Evolutionary conservation across 441 rosid species (phyloP).

Genomic region (Erodium trifolium): DNA sequence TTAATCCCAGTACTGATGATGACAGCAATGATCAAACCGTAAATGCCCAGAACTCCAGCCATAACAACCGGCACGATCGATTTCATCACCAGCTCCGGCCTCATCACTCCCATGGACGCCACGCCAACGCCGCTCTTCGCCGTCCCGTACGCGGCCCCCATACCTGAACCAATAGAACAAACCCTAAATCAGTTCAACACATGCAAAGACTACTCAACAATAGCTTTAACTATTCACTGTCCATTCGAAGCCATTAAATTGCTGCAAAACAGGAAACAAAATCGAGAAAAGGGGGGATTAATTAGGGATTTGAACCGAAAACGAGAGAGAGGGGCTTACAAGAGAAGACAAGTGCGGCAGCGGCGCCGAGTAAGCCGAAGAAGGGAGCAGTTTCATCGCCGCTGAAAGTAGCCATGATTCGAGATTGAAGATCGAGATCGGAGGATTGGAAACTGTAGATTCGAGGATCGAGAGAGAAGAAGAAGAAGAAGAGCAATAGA

Average conservation of each 20-base stretch:
- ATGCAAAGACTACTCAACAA: too few relatives aligned
- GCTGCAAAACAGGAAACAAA: too few relatives aligned
- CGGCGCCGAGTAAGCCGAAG: constrained; percentile 45
- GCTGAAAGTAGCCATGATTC: constrained; percentile 27
- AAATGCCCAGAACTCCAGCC: constrained; percentile 65
- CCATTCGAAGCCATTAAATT: neutral
- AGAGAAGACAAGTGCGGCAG: constrained; percentile 79
- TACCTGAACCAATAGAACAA: constrained; percentile 30
- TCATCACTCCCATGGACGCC: constrained; percentile 64
- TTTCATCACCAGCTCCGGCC: constrained; percentile 64
- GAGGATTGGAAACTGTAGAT: too few relatives aligned
- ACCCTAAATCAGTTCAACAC: neutral
- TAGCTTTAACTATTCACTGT: too few relatives aligned
- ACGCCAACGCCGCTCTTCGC: constrained; percentile 41
- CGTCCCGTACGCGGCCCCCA: constrained; percentile 26
- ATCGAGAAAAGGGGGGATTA: too few relatives aligned
- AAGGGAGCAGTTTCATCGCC: constrained; percentile 90
- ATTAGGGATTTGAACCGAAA: neutral
- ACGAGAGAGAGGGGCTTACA: constrained; percentile 27
- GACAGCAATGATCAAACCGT: constrained; percentile 59
- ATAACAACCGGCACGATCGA: constrained; percentile 45
- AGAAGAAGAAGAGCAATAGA: too few relatives aligned
- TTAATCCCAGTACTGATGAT: constrained; percentile 64
- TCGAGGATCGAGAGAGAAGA: too few relatives aligned
- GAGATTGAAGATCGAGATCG: too few relatives aligned